Evolutionary conservation across 768 basidiomycete genomes (phyloP).

Genomic region (Xerocomellus chrysenteron): DNA sequence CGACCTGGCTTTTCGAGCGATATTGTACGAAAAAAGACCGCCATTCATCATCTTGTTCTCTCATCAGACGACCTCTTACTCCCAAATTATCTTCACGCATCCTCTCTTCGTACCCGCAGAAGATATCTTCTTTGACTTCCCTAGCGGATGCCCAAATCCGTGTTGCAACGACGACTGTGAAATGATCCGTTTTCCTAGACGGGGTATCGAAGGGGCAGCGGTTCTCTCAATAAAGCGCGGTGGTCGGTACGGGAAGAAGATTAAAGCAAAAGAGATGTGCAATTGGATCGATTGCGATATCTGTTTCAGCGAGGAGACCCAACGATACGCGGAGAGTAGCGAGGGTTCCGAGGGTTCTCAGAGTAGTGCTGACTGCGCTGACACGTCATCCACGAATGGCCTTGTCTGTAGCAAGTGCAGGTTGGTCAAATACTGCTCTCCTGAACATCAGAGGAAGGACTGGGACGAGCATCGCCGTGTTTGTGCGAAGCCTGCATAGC

Average conservation of each 20-base stretch:
- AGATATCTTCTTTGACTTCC: constrained; percentile 75
- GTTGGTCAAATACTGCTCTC: constrained; percentile 74
- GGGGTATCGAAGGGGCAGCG: constrained; percentile 58
- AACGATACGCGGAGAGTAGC: constrained; percentile 34
- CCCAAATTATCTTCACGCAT: constrained; percentile 79
- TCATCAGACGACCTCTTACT: constrained; percentile 77
- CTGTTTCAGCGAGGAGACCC: constrained; percentile 50
- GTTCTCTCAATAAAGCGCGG: constrained; percentile 64
- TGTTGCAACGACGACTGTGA: constrained; percentile 81
- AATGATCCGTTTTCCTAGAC: constrained; percentile 75
- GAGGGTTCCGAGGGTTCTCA: constrained; percentile 49
- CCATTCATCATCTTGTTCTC: constrained; percentile 79
- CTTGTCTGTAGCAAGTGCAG: constrained; percentile 76
- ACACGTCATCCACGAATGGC: constrained; percentile 38
- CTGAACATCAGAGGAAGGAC: constrained; percentile 71
- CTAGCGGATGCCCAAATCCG: constrained; percentile 76
- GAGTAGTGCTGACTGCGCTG: constrained; percentile 39
- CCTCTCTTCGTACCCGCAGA: constrained; percentile 66
- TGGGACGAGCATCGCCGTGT: constrained; percentile 79
- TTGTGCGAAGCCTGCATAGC: constrained; percentile 43
- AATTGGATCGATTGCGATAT: constrained; percentile 79
- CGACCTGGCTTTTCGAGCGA: constrained; percentile 73
- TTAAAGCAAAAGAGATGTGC: constrained; percentile 66
- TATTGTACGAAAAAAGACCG: constrained; percentile 72
- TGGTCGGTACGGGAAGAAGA: constrained; percentile 45